Evolutionary conservation across 179 eudicot genomes (phyloP).

Genomic region (Silene noctiflora): DNA sequence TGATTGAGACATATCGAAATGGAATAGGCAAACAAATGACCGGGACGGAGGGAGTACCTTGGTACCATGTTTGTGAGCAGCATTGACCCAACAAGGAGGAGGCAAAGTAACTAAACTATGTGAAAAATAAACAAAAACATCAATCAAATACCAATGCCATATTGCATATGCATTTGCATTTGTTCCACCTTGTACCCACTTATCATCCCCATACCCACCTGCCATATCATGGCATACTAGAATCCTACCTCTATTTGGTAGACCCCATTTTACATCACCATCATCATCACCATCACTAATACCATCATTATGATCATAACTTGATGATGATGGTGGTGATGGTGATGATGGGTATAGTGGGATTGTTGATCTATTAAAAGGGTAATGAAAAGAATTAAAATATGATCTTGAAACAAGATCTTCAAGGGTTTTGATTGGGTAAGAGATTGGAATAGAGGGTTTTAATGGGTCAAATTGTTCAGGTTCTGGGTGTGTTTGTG

Average conservation of each 20-base stretch:
- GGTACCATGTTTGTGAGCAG: conserved; percentile 86
- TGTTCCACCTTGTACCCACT: conserved; percentile 74
- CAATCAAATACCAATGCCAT: conserved; percentile 98
- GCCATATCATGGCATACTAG: conserved; percentile 94
- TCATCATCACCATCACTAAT: background rate
- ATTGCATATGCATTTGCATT: conserved; percentile 70
- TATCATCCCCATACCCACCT: conserved; percentile 94
- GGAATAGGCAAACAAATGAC: too few relatives aligned
- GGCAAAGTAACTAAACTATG: conserved; percentile 85
- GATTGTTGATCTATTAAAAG: conserved; percentile 55
- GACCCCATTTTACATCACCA: background rate
- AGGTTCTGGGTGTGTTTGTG: conserved; percentile 22
- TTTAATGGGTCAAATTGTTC: conserved; percentile 50
- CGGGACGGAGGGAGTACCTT: conserved; percentile 41
- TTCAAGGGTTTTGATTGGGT: conserved; percentile 69
- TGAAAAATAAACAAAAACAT: conserved; percentile 89
- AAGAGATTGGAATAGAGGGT: conserved; percentile 68
- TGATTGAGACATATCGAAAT: background rate
- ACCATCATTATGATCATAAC: background rate
- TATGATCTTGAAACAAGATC: conserved; percentile 69
- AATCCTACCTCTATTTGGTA: conserved; percentile 53
- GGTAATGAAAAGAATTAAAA: conserved; percentile 74
- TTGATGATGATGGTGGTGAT: background rate
- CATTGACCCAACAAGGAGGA: conserved; percentile 87
- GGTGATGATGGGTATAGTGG: conserved; percentile 10